phyloP scores from a whole-genome alignment of 805 yeast species.

The Myxozyma kluyveri region DNA sequence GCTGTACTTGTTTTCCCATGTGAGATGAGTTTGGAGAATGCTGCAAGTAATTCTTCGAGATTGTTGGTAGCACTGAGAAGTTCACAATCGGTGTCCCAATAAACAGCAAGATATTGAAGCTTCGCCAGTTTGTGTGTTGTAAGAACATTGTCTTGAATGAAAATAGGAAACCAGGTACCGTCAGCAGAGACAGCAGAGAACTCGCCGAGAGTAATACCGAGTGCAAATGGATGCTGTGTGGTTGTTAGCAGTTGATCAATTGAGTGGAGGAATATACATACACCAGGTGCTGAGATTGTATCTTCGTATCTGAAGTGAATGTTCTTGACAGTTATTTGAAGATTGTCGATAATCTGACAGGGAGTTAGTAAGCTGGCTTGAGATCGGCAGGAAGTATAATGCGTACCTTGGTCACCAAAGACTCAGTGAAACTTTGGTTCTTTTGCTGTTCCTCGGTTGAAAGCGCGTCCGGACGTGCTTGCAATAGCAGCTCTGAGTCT shows the following conservation, averaged over 20 bases:
- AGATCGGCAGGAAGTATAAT: not conserved
- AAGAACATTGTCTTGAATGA: slow-evolving; percentile 65
- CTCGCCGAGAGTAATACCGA: slow-evolving; percentile 81
- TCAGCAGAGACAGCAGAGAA: slow-evolving; percentile 90
- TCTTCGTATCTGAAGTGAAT: slow-evolving; percentile 94
- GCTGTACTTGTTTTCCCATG: slow-evolving; percentile 1
- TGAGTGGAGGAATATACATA: not conserved
- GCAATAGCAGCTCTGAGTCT: slow-evolving; percentile 50
- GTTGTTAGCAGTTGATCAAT: not conserved
- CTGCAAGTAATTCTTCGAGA: slow-evolving; percentile 8
- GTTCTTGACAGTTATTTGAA: slow-evolving; percentile 85
- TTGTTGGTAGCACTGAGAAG: slow-evolving; percentile 44
- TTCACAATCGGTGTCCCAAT: slow-evolving; percentile 72
- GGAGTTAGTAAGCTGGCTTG: not conserved
- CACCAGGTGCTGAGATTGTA: slow-evolving; percentile 59
- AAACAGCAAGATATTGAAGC: slow-evolving; percentile 68
- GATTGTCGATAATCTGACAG: slow-evolving; percentile 60
- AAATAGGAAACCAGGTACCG: slow-evolving; percentile 77
- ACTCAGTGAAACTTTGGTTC: slow-evolving; percentile 81
- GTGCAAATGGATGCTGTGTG: slow-evolving; percentile 59
- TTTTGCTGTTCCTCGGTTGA: slow-evolving; percentile 42
- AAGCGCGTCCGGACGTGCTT: slow-evolving; percentile 44
- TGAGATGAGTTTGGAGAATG: slow-evolving; percentile 12
- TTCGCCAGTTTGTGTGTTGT: slow-evolving; percentile 59
- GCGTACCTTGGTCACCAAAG: slow-evolving; percentile 73